Evolutionary conservation across 106 monocot species (phyloP), one percentile per base, ranked within the genome.

Genomic region (Dendrobium huoshanense): DNA sequence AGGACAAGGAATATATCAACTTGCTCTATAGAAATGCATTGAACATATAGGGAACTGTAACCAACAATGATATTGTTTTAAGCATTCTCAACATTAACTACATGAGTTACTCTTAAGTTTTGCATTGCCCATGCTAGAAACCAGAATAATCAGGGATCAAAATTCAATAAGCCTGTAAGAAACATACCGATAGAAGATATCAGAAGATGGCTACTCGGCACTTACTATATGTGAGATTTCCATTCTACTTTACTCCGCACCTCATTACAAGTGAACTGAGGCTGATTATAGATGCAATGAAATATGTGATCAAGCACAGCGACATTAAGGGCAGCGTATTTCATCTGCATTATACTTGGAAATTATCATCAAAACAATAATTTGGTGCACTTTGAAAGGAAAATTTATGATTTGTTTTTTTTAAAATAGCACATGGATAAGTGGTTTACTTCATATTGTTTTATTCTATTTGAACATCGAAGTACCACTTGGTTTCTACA

Each of bases 311-410:
- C 81, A 13, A 99, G 92, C 65, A 99, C 92, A 49, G 77, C 91
- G 54, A 95, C 95, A 88, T 99, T 95, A 70, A 99, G 91, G 47
- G 98, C 98, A 48, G 98, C 98, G 84, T 99, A 99, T 82, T 95
- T 95, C 67, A 95, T 91, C 94, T 97, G 79, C 83, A 91, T 10
- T 44, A 67, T 51, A 75, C 7, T 58, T 27, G 9, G 43, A 20
- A 43, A 74, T 20, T 43, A 5, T 29, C 68, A 3, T 70, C 11
- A 33, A 70, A 10, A 33, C 68, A 33, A 2, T 29, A 70, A 33
- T 20, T 59, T 59, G 68, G 7, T 67, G 20, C 20, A 70, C 68
- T 29, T 70, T 2, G 33, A 70, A 2, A 25, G 4, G 27, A 27
- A 27, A 27, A 27, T 27, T 27, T 27, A 27, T 27, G 27, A 27